Base-by-base conservation (phyloP, 495 filamentous ascomycete genomes). In the Acidiella bohemica region DNA sequence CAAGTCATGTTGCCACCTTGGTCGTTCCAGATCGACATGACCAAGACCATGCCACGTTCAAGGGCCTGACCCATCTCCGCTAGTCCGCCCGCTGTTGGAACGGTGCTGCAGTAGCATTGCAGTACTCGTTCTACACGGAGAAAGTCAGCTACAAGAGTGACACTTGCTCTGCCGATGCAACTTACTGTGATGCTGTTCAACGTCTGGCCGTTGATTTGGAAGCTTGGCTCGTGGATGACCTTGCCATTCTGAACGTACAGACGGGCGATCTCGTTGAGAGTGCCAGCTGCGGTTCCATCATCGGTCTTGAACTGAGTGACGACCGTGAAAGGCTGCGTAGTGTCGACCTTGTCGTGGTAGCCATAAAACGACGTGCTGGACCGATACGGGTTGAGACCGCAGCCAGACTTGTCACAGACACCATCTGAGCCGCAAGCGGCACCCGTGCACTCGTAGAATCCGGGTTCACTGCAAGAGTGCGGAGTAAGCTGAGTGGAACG, bases 1-100 rank as follows among this genome's bases (percentile, higher is more conserved):
- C 76, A 81, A 49, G 80, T 68, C 83, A 87, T 88, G 65, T 82
- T 71, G 61, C 69, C 63, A 19, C 66, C 61, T 60, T 85, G 71
- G 63, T 85, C 73, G 57, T 71, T 73, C 76, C 76, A 81, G 40
- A 81, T 66, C 45, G 65, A 70, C 48, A 81, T 68, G 1, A 68
- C 63, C n/a, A 81, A 53, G 1, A 79, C 74, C 76, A 83, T 81
- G 2, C 77, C 76, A 0, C 72, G 53, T 0, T 43, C 58, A 23
- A 83, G 56, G 0, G 53, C 38, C 32, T 51, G 41, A 11, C 57
- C 57, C 57, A 60, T 59, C 20, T 49, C 47, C 14, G 46, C 44
- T 32, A 57, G 47, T 9, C 46, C 55, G 17, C 57, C 57, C 2
- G 32, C 20, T 10, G 44, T 30, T 32, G 42, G 39, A 40, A 59